Evolutionary conservation across 1,284 basidiomycete genomes (phyloP), one percentile per base, ranked within the genome.

Genomic region (Microbotryomycetes sp.): DNA sequence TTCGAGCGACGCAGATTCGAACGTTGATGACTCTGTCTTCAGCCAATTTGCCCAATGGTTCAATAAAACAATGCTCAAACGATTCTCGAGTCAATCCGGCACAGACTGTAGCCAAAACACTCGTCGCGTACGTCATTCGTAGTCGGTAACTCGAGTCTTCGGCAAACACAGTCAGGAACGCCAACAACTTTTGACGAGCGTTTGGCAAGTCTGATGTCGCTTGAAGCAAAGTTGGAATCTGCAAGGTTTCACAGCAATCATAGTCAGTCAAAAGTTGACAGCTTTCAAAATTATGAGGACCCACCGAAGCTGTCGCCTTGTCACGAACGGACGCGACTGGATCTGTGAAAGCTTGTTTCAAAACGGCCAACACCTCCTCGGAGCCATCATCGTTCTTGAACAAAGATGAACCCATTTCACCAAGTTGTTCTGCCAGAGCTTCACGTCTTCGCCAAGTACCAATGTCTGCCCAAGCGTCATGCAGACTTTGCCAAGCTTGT

Each of bases 391-490:
- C 60, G 66, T 74, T 60, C 54, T 63, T 53, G 36, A 54, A 31
- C 25, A 36, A 57, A 15, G 52, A 73, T 54, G 64, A 66, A 9
- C 80, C 78, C 49, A 89, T 77, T 15, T 74, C 75, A 0, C 78
- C 79, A 42, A 90, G 75, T 60, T 81, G 79, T 64, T 81, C 79
- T 22, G 85, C 83, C 57, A 90, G 76, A 23, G 78, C 78, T 72
- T 93, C 88, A 28, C 92, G 80, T 67, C 92, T 84, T 59, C 89
- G 80, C 93, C 93, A 97, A n/a, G 84, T 83, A 29, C 80, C 81
- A 57, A 76, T 81, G 25, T 81, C 81, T 31, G 83, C 77, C 88
- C 89, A 91, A 19, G 81, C 74, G 14, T 77, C 76, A n/a, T 81
- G 74, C 58, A 92, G 72, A 25, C 79, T 79, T 26, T 76, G 69